Evolutionary conservation across 345 rosid genomes (phyloP).

Genomic region (Jatropha curcas): DNA sequence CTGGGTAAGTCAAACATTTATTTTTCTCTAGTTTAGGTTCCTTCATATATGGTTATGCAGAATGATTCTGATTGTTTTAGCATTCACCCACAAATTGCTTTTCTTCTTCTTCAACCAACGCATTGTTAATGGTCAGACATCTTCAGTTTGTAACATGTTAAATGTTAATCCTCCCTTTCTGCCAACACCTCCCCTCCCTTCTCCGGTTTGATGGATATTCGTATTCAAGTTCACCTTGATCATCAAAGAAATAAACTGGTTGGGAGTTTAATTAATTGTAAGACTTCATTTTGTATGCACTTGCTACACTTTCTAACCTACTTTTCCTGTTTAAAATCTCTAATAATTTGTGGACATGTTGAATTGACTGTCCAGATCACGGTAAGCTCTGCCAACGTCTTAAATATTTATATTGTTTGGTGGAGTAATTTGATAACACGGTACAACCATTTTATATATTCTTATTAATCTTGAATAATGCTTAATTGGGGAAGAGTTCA

Average conservation of each 20-base stretch:
- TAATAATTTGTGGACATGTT: neutral
- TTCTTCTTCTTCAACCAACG: neutral
- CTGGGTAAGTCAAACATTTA: slow-evolving; percentile 58
- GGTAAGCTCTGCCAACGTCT: neutral
- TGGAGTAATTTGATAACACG: neutral
- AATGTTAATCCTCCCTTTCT: neutral
- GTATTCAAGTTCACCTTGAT: neutral
- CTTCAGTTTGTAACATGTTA: neutral
- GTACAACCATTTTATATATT: neutral
- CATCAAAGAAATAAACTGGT: slow-evolving; percentile 1
- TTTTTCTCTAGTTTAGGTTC: neutral
- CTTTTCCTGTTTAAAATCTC: neutral
- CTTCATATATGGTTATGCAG: neutral
- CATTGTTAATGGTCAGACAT: neutral
- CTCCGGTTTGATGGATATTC: neutral
- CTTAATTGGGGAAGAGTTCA: too few relatives aligned
- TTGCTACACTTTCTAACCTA: too few relatives aligned
- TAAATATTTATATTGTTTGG: neutral
- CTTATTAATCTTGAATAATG: neutral
- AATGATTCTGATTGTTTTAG: neutral
- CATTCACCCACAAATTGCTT: neutral
- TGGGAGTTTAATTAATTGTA: neutral
- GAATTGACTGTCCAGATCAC: neutral
- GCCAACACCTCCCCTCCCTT: neutral
- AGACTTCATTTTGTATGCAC: too few relatives aligned